A percentile compares a stretch with the other conserved stretches of the same genome.
Evolutionary conservation across 192 early-diverging fungal species (phyloP).

Genomic region (Coemansia sp.): DNA sequence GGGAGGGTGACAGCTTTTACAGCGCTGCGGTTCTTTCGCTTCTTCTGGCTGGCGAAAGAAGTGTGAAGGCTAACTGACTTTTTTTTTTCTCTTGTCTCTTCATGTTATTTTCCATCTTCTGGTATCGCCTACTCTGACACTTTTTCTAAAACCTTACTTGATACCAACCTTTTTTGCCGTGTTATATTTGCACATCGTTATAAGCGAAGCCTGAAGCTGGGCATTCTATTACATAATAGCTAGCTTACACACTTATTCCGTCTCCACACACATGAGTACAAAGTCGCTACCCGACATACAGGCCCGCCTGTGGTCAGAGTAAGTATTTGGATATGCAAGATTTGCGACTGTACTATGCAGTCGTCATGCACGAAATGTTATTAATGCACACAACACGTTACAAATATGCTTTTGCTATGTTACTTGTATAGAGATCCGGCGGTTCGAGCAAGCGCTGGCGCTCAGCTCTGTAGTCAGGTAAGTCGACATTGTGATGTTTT

Average conservation of each 20-base stretch:
- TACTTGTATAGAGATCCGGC: constrained; percentile 22
- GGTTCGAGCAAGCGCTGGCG: constrained; percentile 19
- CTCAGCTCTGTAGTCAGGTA: constrained; percentile 29
- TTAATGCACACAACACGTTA: background rate
- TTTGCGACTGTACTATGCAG: no score
- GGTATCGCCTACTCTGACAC: background rate
- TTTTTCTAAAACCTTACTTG: background rate
- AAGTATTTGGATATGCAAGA: background rate
- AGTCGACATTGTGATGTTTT: background rate
- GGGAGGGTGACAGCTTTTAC: no score
- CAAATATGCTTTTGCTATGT: background rate
- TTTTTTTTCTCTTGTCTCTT: background rate
- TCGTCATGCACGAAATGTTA: background rate
- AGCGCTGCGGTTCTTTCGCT: background rate
- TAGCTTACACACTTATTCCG: background rate
- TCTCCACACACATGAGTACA: constrained; percentile 17
- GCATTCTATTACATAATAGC: background rate
- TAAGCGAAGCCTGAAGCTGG: background rate
- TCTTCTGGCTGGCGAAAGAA: background rate
- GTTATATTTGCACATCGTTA: background rate
- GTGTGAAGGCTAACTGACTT: background rate
- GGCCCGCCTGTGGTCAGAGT: constrained; percentile 25
- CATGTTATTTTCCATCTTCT: background rate
- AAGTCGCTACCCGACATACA: constrained; percentile 18
- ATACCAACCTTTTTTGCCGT: background rate